Conservation (phyloP, 768 basidiomycete species). For the Paxillus ammoniavirescens region DNA sequence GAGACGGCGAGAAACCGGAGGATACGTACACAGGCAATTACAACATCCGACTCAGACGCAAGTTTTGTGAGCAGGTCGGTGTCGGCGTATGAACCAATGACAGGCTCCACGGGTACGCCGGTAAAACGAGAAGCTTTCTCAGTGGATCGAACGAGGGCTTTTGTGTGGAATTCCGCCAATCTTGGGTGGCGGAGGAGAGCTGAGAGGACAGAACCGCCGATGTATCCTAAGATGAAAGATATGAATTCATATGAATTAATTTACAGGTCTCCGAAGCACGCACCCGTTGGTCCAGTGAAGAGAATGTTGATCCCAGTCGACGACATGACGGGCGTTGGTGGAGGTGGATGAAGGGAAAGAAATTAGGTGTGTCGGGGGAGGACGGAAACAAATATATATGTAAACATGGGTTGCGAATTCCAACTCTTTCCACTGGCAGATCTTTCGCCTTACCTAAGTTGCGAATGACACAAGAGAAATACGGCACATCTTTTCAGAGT, state of each 20-base stretch:
- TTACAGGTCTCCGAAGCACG: background rate
- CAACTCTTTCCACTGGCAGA: too few species aligned
- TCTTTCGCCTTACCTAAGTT: too few species aligned
- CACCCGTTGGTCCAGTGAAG: constrained; percentile 22
- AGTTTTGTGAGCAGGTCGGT: constrained; percentile 37
- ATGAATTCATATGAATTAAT: background rate
- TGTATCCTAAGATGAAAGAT: constrained; percentile 41
- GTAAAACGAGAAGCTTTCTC: constrained; percentile 31
- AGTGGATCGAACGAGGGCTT: constrained; percentile 43
- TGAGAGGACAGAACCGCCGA: constrained; percentile 52
- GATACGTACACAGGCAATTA: constrained; percentile 36
- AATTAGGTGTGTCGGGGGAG: background rate
- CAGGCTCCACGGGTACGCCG: constrained; percentile 15
- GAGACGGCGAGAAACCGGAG: background rate
- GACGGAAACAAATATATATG: background rate
- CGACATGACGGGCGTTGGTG: constrained; percentile 5
- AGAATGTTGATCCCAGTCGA: constrained; percentile 8
- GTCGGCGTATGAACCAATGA: constrained; percentile 44
- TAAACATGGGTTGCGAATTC: too few species aligned
- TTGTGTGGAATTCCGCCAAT: constrained; percentile 41
- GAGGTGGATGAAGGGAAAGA: background rate
- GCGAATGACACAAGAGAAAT: too few species aligned
- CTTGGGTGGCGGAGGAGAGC: constrained; percentile 45
- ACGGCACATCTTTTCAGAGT: too few species aligned
- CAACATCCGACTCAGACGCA: constrained; percentile 41